Base-by-base conservation (phyloP, 2,329 filamentous ascomycete genomes). In the Penicillium sp. region DNA sequence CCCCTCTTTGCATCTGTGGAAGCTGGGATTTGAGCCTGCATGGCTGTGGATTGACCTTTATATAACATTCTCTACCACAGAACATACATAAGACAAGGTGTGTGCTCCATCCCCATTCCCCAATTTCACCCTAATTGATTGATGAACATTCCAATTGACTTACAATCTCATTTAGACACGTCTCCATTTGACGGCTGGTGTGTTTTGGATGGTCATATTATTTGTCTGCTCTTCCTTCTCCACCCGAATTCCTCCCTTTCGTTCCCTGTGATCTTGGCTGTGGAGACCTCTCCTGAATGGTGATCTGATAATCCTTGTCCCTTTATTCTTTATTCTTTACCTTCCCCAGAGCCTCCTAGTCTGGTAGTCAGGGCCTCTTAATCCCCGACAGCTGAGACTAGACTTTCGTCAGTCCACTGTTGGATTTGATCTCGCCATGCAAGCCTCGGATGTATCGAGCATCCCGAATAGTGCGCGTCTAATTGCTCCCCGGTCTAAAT, bases 381-480 rank as follows among this genome's bases (percentile, higher is more conserved):
- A 45, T 37, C 27, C 46, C 46, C 46, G 39, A 41, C 36, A 39
- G n/a, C 31, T 29, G 25, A 33, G 46, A 12, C 44, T 34, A 43
- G 44, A 41, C 48, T 41, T 47, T 36, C 57, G 52, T 58, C 61
- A 63, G 42, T 41, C 44, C 44, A 53, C 49, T 18, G 34, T 45
- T 45, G 44, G 36, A 46, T 46, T 52, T 41, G 22, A 49, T 52
- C 83, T 92, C 77, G 84, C 83, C 75, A 96, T 96, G 91, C 91
- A 75, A 95, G 82, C 87, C 88, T 74, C 83, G 61, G 72, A 89
- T 73, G 84, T 88, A 64, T 78, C 79, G 60, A 77, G 80, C 60
- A 78, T 81, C 58, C 79, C 77, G 60, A 80, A 76, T 67, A 69
- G 63, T 66, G 73, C 69, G 65, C 88, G 82, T 75, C 86, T 86